These are phyloP conservation scores for Botryosphaeria dothidea DNA, from an alignment of 2,329 filamentous ascomycete species.

Conservation along the genomic window DNA sequence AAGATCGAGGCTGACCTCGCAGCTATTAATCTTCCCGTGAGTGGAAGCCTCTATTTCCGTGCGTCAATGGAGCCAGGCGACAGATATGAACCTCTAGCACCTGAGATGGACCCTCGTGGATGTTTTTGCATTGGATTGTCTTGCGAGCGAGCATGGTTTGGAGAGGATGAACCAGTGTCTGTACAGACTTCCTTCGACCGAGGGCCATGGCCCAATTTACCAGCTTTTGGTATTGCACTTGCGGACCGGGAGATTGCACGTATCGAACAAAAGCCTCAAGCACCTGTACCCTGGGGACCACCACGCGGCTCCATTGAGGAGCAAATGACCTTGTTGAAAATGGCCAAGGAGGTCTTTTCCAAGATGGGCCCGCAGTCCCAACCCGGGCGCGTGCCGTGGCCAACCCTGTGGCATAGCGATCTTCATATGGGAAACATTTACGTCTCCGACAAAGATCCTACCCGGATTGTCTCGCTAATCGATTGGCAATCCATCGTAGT, in stretches of 20 bases:
- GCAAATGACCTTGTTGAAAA: conserved; percentile 21
- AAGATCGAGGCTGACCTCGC: conserved; percentile 32
- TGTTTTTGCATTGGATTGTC: conserved; percentile 27
- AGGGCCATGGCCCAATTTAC: conserved; percentile 25
- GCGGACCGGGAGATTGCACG: conserved; percentile 24
- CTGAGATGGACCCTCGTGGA: conserved; percentile 19
- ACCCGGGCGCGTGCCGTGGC: conserved; percentile 37
- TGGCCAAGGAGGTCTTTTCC: conserved; percentile 23
- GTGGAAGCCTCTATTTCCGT: conserved; percentile 36
- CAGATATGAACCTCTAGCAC: conserved; percentile 10
- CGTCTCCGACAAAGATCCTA: conserved; percentile 25
- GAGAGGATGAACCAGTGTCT: neutral
- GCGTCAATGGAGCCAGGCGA: conserved; percentile 22
- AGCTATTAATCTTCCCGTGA: conserved; percentile 27
- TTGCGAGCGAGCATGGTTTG: conserved; percentile 24
- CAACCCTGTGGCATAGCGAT: conserved; percentile 41
- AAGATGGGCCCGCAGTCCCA: conserved; percentile 10
- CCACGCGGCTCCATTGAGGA: conserved; percentile 23
- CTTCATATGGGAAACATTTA: conserved; percentile 43
- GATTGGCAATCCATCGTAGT: conserved; percentile 31
- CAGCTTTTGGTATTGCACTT: conserved; percentile 26
- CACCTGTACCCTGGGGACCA: conserved; percentile 9
- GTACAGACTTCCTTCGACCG: conserved; percentile 17
- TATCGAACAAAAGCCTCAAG: conserved; percentile 19
- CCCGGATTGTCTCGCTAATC: conserved; percentile 27